Evolutionary conservation across 2,329 filamentous ascomycete genomes (phyloP).

Genomic region (Fonsecaea pedrosoi): DNA sequence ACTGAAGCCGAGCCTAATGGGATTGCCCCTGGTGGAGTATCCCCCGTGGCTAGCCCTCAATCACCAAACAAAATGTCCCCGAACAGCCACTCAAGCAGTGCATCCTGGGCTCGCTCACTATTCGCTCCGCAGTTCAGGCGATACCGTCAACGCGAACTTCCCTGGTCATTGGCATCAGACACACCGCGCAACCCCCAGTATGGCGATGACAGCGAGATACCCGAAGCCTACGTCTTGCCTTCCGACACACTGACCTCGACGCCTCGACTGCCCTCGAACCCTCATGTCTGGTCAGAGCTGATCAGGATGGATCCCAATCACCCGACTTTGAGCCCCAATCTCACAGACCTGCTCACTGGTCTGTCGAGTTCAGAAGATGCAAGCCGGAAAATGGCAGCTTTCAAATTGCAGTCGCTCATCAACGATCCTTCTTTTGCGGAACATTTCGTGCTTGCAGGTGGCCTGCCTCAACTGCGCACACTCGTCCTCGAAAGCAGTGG

Average conservation of each 20-base stretch:
- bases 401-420: conserved; percentile 94
- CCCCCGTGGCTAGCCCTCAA: conserved; percentile 2
- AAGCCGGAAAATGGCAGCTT: conserved; percentile 96
- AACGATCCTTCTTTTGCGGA: conserved; percentile 96
- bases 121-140: conserved; percentile 8
- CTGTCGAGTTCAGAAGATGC: conserved; percentile 77
- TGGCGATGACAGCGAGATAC: conserved; percentile 23
- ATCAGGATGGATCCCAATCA: conserved; percentile 34
- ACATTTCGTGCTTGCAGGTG: conserved; percentile 89
- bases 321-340: conserved; percentile 46
- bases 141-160: conserved; percentile 11
- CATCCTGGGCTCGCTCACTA: conserved; percentile 17
- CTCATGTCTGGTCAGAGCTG: conserved; percentile 23
- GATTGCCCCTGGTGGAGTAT: background rate
- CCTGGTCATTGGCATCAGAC: conserved; percentile 8
- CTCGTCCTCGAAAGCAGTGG: conserved; percentile 84
- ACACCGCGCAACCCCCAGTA: conserved; percentile 16
- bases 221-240: conserved; percentile 17
- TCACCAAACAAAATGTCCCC: conserved; percentile 12
- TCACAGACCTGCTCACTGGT: conserved; percentile 64
- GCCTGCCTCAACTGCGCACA: conserved; percentile 78
- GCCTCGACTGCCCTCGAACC: conserved; percentile 8
- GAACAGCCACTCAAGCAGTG: conserved; percentile 19
- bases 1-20: conserved; percentile 11
- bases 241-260: conserved; percentile 21